These are phyloP conservation scores for Phytopythium cucurbitacearum DNA, from an alignment of 352 stramenopile species.

Conservation along the genomic window DNA sequence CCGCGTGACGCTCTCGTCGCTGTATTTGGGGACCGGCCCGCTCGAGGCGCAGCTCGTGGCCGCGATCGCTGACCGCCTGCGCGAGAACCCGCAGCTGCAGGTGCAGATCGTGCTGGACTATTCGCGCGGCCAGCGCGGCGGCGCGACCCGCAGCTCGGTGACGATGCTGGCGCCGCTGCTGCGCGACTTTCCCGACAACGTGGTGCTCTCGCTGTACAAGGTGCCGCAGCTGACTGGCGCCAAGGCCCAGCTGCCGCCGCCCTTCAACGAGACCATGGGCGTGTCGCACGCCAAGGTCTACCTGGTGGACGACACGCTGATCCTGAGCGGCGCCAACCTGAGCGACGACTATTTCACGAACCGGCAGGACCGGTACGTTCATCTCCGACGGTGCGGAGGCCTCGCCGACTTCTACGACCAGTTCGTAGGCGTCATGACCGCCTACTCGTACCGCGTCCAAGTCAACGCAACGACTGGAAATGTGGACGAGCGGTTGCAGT, in stretches of 20 bases:
- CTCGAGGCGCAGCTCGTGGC: conserved; percentile 46
- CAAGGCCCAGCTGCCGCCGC: conserved; percentile 53
- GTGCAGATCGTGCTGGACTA: conserved; percentile 71
- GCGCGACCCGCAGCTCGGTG: conserved; percentile 44
- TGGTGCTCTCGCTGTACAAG: conserved; percentile 63
- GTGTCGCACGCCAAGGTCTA: conserved; percentile 86
- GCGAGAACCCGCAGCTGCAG: conserved; percentile 36
- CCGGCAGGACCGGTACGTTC: conserved; percentile 75
- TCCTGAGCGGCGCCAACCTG: conserved; percentile 81
- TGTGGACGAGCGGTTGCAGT: conserved; percentile 9
- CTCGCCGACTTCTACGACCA: conserved; percentile 69
- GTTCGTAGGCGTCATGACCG: conserved; percentile 49
- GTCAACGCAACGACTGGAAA: conserved; percentile 8
- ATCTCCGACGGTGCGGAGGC: conserved; percentile 41
- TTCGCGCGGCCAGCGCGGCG: conserved; percentile 56
- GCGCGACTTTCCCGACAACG: conserved; percentile 38
- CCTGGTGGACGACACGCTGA: conserved; percentile 70
- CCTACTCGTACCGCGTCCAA: conserved; percentile 40
- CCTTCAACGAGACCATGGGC: conserved; percentile 81
- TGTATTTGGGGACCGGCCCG: conserved; percentile 66
- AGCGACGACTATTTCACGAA: conserved; percentile 85
- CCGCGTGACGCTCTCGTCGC: conserved; percentile 58
- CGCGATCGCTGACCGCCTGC: conserved; percentile 29
- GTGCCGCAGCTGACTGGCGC: conserved; percentile 64
- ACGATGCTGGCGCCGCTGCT: conserved; percentile 51